These are phyloP conservation scores for Vitis labrusca DNA, from an alignment of 164 flowering plant species.

Conservation along the genomic window DNA sequence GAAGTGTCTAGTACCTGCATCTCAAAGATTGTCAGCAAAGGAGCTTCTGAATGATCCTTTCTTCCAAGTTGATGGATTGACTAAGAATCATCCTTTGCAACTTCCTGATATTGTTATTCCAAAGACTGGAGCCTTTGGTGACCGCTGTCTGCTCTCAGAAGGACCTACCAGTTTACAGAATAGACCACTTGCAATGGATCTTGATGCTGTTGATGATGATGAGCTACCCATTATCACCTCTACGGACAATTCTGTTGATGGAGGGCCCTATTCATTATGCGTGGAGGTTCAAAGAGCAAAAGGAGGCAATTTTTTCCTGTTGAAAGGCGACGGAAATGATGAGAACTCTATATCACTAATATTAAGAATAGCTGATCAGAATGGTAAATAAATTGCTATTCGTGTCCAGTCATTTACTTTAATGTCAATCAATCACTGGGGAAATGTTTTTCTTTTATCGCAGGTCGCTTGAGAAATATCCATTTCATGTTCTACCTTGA, in stretches of 20 bases:
- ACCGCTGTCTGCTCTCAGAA: constrained; percentile 47
- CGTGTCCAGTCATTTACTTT: background rate
- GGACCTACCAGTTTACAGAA: constrained; percentile 22
- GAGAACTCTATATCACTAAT: constrained; percentile 21
- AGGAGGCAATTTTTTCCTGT: constrained; percentile 12
- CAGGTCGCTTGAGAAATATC: constrained; percentile 26
- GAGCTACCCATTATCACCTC: constrained; percentile 16
- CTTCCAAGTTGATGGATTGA: constrained; percentile 43
- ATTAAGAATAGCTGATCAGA: constrained; percentile 21
- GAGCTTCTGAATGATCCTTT: constrained; percentile 68
- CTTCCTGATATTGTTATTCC: constrained; percentile 48
- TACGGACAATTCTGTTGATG: constrained; percentile 6
- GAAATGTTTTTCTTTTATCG: background rate
- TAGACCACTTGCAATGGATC: constrained; percentile 13
- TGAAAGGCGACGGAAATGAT: constrained; percentile 23
- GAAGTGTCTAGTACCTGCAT: constrained; percentile 58
- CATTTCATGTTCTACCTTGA: constrained; percentile 25
- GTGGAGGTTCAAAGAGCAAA: constrained; percentile 21
- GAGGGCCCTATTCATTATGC: constrained; percentile 3
- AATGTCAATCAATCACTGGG: background rate
- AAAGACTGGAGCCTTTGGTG: constrained; percentile 37
- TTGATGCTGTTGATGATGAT: constrained; percentile 9
- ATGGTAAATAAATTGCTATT: constrained; percentile 7
- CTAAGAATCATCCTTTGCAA: constrained; percentile 23
- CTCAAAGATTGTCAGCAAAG: constrained; percentile 50